Evolutionary conservation across 108 stramenopile species (phyloP), one percentile per base, ranked within the genome.

Genomic region (Poteriospumella lacustris): DNA sequence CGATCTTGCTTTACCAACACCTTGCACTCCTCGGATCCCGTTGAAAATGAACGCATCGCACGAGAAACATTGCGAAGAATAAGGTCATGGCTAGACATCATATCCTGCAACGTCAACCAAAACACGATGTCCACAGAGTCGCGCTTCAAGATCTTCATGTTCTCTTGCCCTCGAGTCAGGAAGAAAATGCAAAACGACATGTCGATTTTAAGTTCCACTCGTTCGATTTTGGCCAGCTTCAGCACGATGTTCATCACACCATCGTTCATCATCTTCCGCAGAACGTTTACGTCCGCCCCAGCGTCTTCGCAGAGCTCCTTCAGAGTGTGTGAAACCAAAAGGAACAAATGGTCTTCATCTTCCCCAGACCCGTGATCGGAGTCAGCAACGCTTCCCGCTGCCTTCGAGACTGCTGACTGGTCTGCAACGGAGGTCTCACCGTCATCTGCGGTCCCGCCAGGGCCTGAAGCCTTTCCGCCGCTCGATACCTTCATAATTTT

Each of bases 51-150:
- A 26, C 70, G 38, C 33, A 73, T 28, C 28, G 33, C 24, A 12
- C 70, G 43, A 12, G 70, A 12, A 33, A 73, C 5, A 73, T 73
- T 52, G 5, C 24, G 43, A 44, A 44, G 19, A 56, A 73, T 73
- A 36, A 33, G 36, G 36, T 34, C 33, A 34, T 73, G 3, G 31
- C 26, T 42, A 12, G 5, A 9, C 41, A 73, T 15, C 3, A 26
- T 52, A 42, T 73, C 70, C 5, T 34, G 42, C 12, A 73, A 3
- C 31, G 70, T 73, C 70, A 73, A 56, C 70, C 70, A 73, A 73
- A 73, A 73, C 26, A 73, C 26, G 36, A 73, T 73, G 24, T 73
- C 70, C 26, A 73, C 36, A 5, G 33, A n/a, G 31, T 73, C 70
- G 5, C 43, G 5, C 42, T 73, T 73, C 43, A 73, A 56, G 15